Base-by-base conservation (phyloP, 495 filamentous ascomycete species). In the Hypoxylon rickii region DNA sequence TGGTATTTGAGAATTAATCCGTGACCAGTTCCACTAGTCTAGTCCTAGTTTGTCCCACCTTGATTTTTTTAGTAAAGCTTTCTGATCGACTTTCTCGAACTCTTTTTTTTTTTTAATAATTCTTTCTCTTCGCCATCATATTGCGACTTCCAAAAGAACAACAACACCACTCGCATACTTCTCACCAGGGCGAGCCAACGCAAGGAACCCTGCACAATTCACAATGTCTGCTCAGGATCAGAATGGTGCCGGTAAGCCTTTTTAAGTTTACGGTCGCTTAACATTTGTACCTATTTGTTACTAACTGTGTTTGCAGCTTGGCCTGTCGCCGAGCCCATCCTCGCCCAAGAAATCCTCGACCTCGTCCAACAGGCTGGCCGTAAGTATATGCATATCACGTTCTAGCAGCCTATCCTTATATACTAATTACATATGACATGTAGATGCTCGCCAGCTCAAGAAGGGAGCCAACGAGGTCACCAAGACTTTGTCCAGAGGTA, bases 301-400 rank as follows among this genome's bases (percentile, higher is more conserved):
- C n/a, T n/a, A n/a, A 63, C 44, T n/a, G 3, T 17, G 12, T 58
- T 40, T 16, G 65, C 64, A 85, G 93, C 93, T 63, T 96, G 91
- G 89, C 93, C 93, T 59, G 76, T 95, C 66, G 93, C 93, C 71
- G 94, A 96, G 66, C 76, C 82, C 60, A 78, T 79, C 47, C 81
- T 96, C n/a, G 75, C 86, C 11, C 82, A 91, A 83, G 84, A 88
- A 67, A 83, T 95, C 49, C 80, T 96, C 29, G 91, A 96, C 65
- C 81, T 96, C 22, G 81, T 96, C 32, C 93, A 97, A 76, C 89
- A 96, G 71, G 88, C 88, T 22, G 77, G 76, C 39, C 88, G 65
- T 70, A 34, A 67, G 66, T 64, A 43, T 19, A 43, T 7, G 2
- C 6, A 11, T 21, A 8, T 15, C 24, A 37, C 18, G 12, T 50